Evolutionary conservation across 352 stramenopile species (phyloP).

Genomic region (Achlya hypogyna): DNA sequence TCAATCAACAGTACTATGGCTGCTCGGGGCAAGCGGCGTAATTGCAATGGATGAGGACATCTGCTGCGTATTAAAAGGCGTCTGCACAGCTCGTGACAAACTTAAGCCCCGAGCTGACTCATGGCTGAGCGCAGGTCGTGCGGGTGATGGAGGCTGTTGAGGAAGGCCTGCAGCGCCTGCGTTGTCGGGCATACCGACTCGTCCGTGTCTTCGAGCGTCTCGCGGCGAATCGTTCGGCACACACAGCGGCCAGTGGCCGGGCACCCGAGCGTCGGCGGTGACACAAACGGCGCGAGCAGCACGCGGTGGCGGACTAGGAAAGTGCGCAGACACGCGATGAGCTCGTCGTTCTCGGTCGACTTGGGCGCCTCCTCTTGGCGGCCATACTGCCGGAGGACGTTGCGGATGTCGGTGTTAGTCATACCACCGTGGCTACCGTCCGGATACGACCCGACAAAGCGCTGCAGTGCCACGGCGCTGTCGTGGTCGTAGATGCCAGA

Average conservation of each 20-base stretch:
- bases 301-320: constrained; percentile 5
- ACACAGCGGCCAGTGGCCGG: constrained; percentile 3
- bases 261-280: not conserved
- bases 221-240: constrained; percentile 11
- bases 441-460: constrained; percentile 16
- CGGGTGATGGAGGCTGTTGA: constrained; percentile 19
- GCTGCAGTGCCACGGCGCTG: constrained; percentile 4
- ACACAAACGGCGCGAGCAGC: not conserved
- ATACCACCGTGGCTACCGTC: constrained; percentile 19
- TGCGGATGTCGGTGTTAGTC: constrained; percentile 19
- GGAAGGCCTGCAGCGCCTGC: constrained; percentile 10
- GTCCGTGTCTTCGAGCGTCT: not conserved
- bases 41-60: not conserved
- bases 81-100: too few species aligned
- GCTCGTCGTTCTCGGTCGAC: not conserved
- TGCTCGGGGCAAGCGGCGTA: not conserved
- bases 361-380: constrained; percentile 4
- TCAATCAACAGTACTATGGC: constrained; percentile 17
- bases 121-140: constrained; percentile 14
- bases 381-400: constrained; percentile 14
- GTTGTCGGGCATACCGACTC: not conserved
- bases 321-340: not conserved
- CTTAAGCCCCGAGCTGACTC: not conserved
- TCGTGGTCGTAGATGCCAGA: constrained; percentile 13
- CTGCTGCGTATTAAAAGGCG: too few species aligned